Conservation (phyloP, 176 grass and related monocot genomes). For the Urochloa ruziziensis region DNA sequence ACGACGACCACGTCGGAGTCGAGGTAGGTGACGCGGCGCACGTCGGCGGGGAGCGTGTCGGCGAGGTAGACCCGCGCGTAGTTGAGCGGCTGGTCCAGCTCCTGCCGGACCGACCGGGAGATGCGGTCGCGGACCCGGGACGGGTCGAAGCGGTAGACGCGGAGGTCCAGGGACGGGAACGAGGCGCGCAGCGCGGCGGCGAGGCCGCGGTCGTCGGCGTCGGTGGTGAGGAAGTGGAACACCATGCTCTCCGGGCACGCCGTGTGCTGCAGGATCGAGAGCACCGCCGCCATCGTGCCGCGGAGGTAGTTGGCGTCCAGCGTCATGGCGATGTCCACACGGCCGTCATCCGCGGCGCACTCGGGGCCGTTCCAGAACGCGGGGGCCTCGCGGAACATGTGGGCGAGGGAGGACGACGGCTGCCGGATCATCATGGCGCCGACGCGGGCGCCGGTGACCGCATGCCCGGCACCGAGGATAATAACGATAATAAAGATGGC, state of each 20-base stretch:
- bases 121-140: constrained; percentile 65
- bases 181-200: constrained; percentile 34
- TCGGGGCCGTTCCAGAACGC: constrained; percentile 59
- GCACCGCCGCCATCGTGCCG: constrained; percentile 64
- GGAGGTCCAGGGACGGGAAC: constrained; percentile 59
- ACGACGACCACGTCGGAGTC: constrained; percentile 79
- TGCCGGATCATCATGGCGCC: constrained; percentile 34
- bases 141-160: constrained; percentile 63
- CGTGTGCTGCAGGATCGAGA: constrained; percentile 75
- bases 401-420: too few relatives aligned
- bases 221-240: constrained; percentile 71
- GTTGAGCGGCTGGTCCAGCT: constrained; percentile 77
- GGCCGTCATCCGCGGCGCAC: constrained; percentile 13
- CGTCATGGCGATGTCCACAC: constrained; percentile 77
- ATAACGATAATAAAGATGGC: not conserved
- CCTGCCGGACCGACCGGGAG: constrained; percentile 70
- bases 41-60: constrained; percentile 43
- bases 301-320: constrained; percentile 73
- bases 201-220: constrained; percentile 11
- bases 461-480: not conserved
- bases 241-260: constrained; percentile 58
- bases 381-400: constrained; percentile 53
- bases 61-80: constrained; percentile 81
- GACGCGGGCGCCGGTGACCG: not conserved
- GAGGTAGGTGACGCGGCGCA: constrained; percentile 63